phyloP scores from a whole-genome alignment of 768 basidiomycete genomes.

The Chiua virens region DNA sequence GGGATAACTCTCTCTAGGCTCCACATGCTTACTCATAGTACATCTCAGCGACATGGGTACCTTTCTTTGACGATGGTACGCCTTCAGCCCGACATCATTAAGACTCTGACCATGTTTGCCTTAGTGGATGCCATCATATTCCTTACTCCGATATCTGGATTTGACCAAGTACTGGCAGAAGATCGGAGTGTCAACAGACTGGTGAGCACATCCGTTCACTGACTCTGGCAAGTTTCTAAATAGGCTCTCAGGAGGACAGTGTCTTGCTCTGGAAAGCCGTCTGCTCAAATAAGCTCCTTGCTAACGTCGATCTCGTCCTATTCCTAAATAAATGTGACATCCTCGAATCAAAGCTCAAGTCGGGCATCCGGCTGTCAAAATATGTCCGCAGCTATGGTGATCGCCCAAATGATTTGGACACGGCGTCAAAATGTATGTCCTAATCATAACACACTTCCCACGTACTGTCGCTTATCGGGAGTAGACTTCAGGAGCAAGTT shows the following conservation, averaged over 20 bases:
- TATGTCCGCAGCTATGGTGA: constrained; percentile 73
- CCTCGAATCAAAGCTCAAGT: constrained; percentile 59
- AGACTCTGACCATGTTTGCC: neutral
- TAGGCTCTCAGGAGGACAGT: constrained; percentile 61
- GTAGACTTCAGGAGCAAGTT: constrained; percentile 71
- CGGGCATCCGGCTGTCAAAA: constrained; percentile 62
- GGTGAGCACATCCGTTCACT: constrained; percentile 27
- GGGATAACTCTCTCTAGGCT: constrained; percentile 17
- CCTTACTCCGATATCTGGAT: constrained; percentile 58
- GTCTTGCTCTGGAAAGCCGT: constrained; percentile 74
- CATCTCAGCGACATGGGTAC: constrained; percentile 48
- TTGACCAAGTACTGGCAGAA: constrained; percentile 54
- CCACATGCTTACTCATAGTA: constrained; percentile 9
- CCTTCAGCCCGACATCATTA: neutral
- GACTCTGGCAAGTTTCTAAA: neutral
- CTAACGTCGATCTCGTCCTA: constrained; percentile 69
- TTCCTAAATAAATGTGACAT: constrained; percentile 87
- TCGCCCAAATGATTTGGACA: constrained; percentile 67
- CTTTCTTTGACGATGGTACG: constrained; percentile 54
- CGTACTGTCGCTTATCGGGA: neutral
- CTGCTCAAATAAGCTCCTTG: constrained; percentile 69
- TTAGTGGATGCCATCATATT: constrained; percentile 52
- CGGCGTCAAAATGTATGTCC: constrained; percentile 61
- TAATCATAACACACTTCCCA: neutral
- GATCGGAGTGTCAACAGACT: constrained; percentile 53